A percentile compares a stretch with the other conserved stretches of the same genome.
Evolutionary conservation across 352 stramenopile species (phyloP).

Genomic region (Globisporangium yorkense): DNA sequence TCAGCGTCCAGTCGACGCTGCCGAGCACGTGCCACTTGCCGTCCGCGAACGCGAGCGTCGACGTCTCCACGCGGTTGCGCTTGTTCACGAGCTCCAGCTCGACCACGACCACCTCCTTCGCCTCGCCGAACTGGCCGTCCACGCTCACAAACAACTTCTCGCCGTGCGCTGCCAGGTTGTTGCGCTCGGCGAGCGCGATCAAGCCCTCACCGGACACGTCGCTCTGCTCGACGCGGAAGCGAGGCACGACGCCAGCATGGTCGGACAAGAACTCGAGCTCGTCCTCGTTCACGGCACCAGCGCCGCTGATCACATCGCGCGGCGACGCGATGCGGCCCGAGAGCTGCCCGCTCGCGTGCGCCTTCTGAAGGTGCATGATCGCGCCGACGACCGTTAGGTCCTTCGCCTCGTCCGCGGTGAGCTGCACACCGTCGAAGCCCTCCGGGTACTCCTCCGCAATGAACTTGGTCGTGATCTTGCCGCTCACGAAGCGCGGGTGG

Average conservation of each 20-base stretch:
- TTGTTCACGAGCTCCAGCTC: conserved; percentile 44
- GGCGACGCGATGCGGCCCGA: conserved; percentile 22
- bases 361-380: conserved; percentile 65
- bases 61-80: conserved; percentile 19
- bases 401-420: conserved; percentile 50
- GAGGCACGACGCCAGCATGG: conserved; percentile 25
- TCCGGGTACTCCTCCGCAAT: conserved; percentile 95
- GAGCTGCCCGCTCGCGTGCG: conserved; percentile 23
- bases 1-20: conserved; percentile 54
- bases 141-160: conserved; percentile 51
- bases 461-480: conserved; percentile 97
- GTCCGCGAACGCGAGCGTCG: conserved; percentile 29
- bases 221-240: conserved; percentile 28
- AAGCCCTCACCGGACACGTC: conserved; percentile 23
- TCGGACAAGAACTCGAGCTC: conserved; percentile 34
- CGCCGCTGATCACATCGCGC: conserved; percentile 1
- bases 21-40: conserved; percentile 48
- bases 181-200: conserved; percentile 42
- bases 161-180: conserved; percentile 27
- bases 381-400: conserved; percentile 73
- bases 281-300: conserved; percentile 23
- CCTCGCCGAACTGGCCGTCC: conserved; percentile 47
- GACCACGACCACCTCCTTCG: conserved; percentile 33
- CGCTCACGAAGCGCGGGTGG: conserved; percentile 86
- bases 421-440: conserved; percentile 85